A percentile compares a stretch with the other conserved stretches of the same genome.
These are phyloP conservation scores for Auxenochlorella pyrenoidosa DNA, from an alignment of 139 green algal genomes.

Conservation along the genomic window DNA sequence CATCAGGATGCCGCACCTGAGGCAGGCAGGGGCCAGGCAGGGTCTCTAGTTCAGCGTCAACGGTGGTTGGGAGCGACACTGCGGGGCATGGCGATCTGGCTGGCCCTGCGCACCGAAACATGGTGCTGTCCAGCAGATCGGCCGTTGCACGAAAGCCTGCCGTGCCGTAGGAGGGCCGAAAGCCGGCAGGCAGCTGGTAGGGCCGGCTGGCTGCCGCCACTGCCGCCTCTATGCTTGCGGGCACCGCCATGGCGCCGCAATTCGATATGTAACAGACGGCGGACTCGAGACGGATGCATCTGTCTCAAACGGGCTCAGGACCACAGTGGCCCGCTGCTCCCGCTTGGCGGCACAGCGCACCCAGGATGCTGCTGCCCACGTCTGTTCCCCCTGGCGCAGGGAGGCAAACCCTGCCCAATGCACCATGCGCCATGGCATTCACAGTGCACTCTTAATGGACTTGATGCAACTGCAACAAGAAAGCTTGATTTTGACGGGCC, in stretches of 20 bases:
- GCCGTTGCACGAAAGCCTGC: conserved; percentile 89
- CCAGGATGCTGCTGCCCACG: too few relatives aligned
- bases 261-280: too few relatives aligned
- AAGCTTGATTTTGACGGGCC: too few relatives aligned
- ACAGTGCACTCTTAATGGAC: too few relatives aligned
- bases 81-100: not conserved
- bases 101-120: conserved; percentile 75
- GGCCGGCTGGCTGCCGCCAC: not conserved
- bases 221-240: conserved; percentile 3
- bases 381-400: too few relatives aligned
- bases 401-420: too few relatives aligned
- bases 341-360: too few relatives aligned
- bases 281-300: not conserved
- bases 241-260: conserved; percentile 6
- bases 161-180: conserved; percentile 87
- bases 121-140: conserved; percentile 76
- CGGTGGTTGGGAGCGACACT: not conserved
- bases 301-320: too few relatives aligned
- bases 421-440: too few relatives aligned
- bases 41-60: not conserved
- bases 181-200: conserved; percentile 33
- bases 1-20: conserved; percentile 87
- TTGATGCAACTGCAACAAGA: too few relatives aligned
- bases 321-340: too few relatives aligned
- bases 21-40: not conserved